Conservation (phyloP, 1,284 basidiomycete species). For the Melampsora abietis-canadensis region DNA sequence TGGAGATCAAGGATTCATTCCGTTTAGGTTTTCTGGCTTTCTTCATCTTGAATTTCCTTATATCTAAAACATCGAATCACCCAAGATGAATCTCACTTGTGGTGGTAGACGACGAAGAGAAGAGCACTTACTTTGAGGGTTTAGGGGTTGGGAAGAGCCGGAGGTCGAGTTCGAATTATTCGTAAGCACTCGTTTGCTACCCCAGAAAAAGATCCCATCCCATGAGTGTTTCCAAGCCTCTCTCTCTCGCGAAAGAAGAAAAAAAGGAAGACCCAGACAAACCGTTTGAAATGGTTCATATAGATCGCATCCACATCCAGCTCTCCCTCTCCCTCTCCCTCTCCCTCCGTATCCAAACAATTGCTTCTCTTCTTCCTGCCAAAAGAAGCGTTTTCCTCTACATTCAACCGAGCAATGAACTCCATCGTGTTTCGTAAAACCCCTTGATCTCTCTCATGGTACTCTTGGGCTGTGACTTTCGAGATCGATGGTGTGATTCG, state of each 20-base stretch:
- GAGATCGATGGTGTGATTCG: constrained; percentile 29
- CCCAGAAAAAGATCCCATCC: neutral
- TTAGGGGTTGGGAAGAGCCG: neutral
- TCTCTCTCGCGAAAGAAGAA: neutral
- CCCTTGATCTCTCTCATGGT: constrained; percentile 24
- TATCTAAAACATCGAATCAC: neutral
- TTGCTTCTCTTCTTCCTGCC: too few relatives aligned
- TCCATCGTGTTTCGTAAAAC: constrained; percentile 27
- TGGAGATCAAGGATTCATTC: constrained; percentile 29
- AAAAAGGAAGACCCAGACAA: neutral
- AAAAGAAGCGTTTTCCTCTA: constrained; percentile 19
- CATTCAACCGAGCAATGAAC: constrained; percentile 16
- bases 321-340: too few relatives aligned
- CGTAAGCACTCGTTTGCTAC: constrained; percentile 15
- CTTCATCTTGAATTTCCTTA: constrained; percentile 19
- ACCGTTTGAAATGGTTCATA: constrained; percentile 23
- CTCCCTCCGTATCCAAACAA: too few relatives aligned
- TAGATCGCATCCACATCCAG: constrained; percentile 7
- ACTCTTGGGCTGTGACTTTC: constrained; percentile 25
- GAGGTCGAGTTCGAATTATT: constrained; percentile 12
- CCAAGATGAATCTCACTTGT: too few relatives aligned
- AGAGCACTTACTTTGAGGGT: neutral
- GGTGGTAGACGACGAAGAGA: constrained; percentile 1
- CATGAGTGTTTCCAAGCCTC: neutral
- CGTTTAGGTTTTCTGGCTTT: constrained; percentile 9